Evolutionary conservation across 495 filamentous ascomycete species (phyloP).

Genomic region (Xanthoparmelia taractica): DNA sequence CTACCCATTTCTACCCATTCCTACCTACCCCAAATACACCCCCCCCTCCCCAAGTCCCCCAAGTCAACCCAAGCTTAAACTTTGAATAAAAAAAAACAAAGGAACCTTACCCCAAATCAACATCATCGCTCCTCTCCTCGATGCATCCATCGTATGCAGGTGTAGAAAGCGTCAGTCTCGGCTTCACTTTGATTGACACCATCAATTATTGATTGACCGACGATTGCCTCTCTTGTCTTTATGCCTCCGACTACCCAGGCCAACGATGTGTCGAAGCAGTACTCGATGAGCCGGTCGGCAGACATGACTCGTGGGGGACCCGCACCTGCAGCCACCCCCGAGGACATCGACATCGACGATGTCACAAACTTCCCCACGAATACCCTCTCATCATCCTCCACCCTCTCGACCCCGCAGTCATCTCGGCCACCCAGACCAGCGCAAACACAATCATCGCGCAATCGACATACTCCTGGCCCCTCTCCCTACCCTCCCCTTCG

Average conservation of each 20-base stretch:
- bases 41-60: too few species aligned
- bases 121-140: not conserved
- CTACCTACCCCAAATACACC: too few species aligned
- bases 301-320: slow-evolving; percentile 16
- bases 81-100: not conserved
- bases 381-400: slow-evolving; percentile 16
- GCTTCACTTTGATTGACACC: not conserved
- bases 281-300: slow-evolving; percentile 15
- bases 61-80: too few species aligned
- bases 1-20: not conserved
- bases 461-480: not conserved
- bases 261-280: slow-evolving; percentile 13
- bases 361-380: slow-evolving; percentile 13
- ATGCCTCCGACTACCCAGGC: slow-evolving; percentile 10
- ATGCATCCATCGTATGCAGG: not conserved
- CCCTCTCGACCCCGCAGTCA: slow-evolving; percentile 15
- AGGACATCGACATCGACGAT: slow-evolving; percentile 15
- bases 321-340: slow-evolving; percentile 22
- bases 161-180: not conserved
- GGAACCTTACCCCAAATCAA: not conserved
- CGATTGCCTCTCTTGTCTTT: not conserved
- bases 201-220: not conserved
- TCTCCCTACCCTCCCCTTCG: slow-evolving; percentile 8
- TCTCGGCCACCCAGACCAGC: slow-evolving; percentile 11
- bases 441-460: slow-evolving; percentile 8